Percentiles rank a stretch among this genome's conserved stretches.
Conservation (phyloP, 2,329 filamentous ascomycete genomes). For the Scleromitrula shiraiana region DNA sequence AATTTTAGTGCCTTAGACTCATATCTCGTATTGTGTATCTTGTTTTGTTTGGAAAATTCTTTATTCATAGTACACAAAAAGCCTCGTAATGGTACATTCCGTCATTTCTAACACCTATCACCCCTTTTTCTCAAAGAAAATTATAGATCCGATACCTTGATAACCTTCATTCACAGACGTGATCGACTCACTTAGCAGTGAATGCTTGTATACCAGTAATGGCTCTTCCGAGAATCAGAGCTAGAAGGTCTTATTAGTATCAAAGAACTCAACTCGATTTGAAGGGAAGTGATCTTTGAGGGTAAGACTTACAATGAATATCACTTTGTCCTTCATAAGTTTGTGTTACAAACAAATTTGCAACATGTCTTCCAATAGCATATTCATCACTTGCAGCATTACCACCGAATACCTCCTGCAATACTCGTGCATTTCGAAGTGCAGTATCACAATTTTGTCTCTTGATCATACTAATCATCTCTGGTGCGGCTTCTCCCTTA, state of each 20-base stretch:
- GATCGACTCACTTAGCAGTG: constrained; percentile 31
- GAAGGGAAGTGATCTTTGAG: background rate
- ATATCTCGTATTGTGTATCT: no score
- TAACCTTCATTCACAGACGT: background rate
- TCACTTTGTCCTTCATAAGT: constrained; percentile 98
- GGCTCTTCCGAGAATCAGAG: constrained; percentile 58
- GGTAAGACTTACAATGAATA: constrained; percentile 55
- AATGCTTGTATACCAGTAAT: constrained; percentile 76
- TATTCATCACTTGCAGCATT: constrained; percentile 99
- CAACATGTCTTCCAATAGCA: constrained; percentile 85
- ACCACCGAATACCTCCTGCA: constrained; percentile 95
- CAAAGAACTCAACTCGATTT: background rate
- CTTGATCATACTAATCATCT: constrained; percentile 98
- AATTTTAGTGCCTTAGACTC: no score
- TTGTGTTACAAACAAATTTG: constrained; percentile 94
- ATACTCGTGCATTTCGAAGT: constrained; percentile 64
- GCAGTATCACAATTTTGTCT: constrained; percentile 94
- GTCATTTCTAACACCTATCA: background rate
- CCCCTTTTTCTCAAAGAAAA: background rate
- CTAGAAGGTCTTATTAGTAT: constrained; percentile 36
- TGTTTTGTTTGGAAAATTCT: background rate
- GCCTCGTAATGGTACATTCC: background rate
- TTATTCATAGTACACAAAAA: background rate
- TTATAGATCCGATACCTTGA: background rate
- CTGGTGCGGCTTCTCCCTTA: constrained; percentile 74